Conservation (phyloP, 1,284 basidiomycete species). For the Tilletia horrida region DNA sequence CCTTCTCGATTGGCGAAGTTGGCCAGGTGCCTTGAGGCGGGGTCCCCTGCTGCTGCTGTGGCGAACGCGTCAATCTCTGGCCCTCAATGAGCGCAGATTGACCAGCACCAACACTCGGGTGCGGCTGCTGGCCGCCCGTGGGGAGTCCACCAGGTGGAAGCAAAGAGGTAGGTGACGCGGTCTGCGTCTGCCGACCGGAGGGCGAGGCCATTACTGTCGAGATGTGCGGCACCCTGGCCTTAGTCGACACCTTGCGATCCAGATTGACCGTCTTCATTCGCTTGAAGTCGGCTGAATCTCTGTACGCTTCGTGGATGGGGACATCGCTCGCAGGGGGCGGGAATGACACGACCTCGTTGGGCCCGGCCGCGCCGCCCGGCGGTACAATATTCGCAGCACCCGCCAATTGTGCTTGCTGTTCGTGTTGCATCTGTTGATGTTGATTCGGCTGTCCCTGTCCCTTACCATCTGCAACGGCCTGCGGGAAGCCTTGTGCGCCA, state of each 20-base stretch:
- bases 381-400: background rate
- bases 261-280: conserved; percentile 79
- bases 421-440: background rate
- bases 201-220: conserved; percentile 95
- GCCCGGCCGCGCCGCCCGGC: background rate
- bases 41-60: background rate
- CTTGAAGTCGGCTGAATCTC: conserved; percentile 84
- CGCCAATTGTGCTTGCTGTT: background rate
- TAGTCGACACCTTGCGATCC: conserved; percentile 89
- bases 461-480: background rate
- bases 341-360: background rate
- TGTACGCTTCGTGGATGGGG: conserved; percentile 62
- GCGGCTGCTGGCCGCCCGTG: background rate
- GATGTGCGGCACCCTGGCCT: conserved; percentile 82
- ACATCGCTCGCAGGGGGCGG: background rate
- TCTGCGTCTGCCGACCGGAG: conserved; percentile 58
- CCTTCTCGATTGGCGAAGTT: conserved; percentile 1
- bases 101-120: background rate
- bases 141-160: background rate
- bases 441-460: background rate
- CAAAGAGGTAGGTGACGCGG: background rate
- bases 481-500: background rate
- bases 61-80: conserved; percentile 1
- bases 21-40: conserved; percentile 11
- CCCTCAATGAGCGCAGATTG: background rate